Conservation (phyloP, 768 basidiomycete species). For the Pleurotus cornucopiae region DNA sequence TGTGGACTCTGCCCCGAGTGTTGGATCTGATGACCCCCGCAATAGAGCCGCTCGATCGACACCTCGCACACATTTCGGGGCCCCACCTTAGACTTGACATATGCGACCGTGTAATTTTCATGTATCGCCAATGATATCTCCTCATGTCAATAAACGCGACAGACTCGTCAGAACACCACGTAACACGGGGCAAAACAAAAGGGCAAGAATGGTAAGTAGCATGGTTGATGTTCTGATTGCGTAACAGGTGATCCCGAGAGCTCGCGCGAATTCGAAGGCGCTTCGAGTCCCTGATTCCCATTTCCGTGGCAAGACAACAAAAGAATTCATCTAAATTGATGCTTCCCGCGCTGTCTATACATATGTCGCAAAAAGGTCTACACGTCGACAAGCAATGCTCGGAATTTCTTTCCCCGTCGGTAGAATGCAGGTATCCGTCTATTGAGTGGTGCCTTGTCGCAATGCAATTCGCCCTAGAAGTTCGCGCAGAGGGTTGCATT, state of each 20-base stretch:
- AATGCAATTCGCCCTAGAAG: not conserved
- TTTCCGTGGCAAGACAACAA: slow-evolving; percentile 7
- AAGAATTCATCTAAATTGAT: not conserved
- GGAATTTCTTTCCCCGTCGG: not conserved
- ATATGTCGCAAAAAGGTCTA: slow-evolving; percentile 1
- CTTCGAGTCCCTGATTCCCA: slow-evolving; percentile 7
- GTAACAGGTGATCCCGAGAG: slow-evolving; percentile 6
- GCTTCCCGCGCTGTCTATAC: slow-evolving; percentile 6
- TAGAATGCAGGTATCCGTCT: not conserved
- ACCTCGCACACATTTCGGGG: slow-evolving; percentile 1
- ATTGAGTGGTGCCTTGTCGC: slow-evolving; percentile 4
- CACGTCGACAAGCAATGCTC: slow-evolving; percentile 1
- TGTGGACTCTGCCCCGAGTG: not conserved
- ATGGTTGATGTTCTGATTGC: not conserved
- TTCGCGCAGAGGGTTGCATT: too few relatives aligned
- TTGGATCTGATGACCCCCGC: not conserved
- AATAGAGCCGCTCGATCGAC: slow-evolving; percentile 5
- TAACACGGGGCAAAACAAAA: slow-evolving; percentile 3
- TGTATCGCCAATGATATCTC: slow-evolving; percentile 1
- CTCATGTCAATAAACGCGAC: not conserved
- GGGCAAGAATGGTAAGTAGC: not conserved
- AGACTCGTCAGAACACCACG: not conserved
- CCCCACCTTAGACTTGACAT: not conserved
- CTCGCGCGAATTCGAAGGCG: slow-evolving; percentile 8
- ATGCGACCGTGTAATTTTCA: not conserved